These are phyloP conservation scores for Cutaneotrichosporon sp. DNA, from an alignment of 1,284 basidiomycete species.

Conservation along the genomic window DNA sequence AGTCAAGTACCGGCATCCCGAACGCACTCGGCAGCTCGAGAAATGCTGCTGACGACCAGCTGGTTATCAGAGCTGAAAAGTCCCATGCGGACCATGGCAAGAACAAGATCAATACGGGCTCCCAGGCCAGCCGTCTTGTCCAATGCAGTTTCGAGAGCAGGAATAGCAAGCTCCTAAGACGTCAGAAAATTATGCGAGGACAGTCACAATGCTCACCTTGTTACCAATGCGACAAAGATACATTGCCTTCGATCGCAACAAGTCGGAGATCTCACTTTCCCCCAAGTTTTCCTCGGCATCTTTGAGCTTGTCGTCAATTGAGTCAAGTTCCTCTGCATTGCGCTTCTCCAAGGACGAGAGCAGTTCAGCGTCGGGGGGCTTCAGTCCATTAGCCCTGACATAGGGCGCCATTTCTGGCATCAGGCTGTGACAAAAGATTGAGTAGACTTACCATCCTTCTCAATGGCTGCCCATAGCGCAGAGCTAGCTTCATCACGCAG, in stretches of 20 bases:
- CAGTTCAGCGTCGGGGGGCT: slow-evolving; percentile 55
- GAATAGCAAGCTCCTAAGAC: slow-evolving; percentile 62
- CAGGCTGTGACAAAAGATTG: slow-evolving; percentile 2
- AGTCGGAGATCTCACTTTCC: slow-evolving; percentile 87
- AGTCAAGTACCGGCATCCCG: slow-evolving; percentile 31
- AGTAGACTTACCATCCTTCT: slow-evolving; percentile 67
- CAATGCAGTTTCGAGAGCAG: slow-evolving; percentile 76
- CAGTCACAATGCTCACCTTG: slow-evolving; percentile 57
- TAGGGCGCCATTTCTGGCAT: slow-evolving; percentile 75
- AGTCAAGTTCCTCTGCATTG: slow-evolving; percentile 70
- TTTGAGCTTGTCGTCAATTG: slow-evolving; percentile 70
- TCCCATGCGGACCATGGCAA: slow-evolving; percentile 83
- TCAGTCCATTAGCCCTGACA: slow-evolving; percentile 45
- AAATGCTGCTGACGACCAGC: slow-evolving; percentile 67
- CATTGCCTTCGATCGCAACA: slow-evolving; percentile 75
- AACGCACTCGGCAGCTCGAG: slow-evolving; percentile 70
- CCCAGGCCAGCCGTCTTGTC: slow-evolving; percentile 92
- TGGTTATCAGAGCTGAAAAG: slow-evolving; percentile 83
- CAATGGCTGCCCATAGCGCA: slow-evolving; percentile 68
- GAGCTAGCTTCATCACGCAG: slow-evolving; percentile 64
- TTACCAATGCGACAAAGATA: slow-evolving; percentile 88
- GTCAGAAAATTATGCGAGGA: slow-evolving; percentile 5
- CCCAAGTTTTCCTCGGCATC: slow-evolving; percentile 89
- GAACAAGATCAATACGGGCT: slow-evolving; percentile 84
- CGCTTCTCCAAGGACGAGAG: slow-evolving; percentile 65